Evolutionary conservation across 148 eudicot species (phyloP), one percentile per base, ranked within the genome.

Genomic region (Amaranthus palmeri): DNA sequence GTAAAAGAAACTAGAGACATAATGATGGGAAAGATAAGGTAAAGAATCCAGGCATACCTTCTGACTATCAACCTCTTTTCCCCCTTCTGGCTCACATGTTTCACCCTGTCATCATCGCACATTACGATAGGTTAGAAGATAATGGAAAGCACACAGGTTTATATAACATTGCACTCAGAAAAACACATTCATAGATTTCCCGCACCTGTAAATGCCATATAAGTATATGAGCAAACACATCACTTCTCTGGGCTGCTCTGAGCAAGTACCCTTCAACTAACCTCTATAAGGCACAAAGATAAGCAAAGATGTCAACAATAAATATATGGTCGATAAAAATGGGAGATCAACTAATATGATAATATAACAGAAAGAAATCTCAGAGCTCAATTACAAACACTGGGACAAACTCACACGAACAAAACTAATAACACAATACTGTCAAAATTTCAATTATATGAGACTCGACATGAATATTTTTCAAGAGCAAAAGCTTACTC

Each of bases 231-330:
- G 99, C 92, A 83, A 96, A 90, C 59, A 92, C 69, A 81, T 90
- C 96, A 83, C 93, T 96, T 82, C 99, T 82, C 72, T 90, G 97
- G 72, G 96, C 88, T 81, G 97, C 99, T 83, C 99, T 86, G 73
- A 92, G 89, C 89, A 95, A 80, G 81, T 92, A 95, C 51, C 97
- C 99, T 88, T 92, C 96, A 43, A 95, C 97, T 77, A 95, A 82
- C 69, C 69, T 85, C 99, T 95, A 89, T 80, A 82, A 72, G 72
- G 48, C 68, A 85, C 65, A 2, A 74, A 71, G 3, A 63, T 69
- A 61, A 15, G 40, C 15, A 65, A 40, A 64, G 40, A 61, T 25
- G 36, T 25, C 36, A 25, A 25, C 36, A 45, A 12, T 25, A 68
- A 54, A 46, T 43, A 10, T 13, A 12, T 4, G n/a, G 4, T 36